A percentile compares a stretch with the other conserved stretches of the same genome.
Conservation (phyloP, 1,284 basidiomycete species). For the Cronartium ribicola region DNA sequence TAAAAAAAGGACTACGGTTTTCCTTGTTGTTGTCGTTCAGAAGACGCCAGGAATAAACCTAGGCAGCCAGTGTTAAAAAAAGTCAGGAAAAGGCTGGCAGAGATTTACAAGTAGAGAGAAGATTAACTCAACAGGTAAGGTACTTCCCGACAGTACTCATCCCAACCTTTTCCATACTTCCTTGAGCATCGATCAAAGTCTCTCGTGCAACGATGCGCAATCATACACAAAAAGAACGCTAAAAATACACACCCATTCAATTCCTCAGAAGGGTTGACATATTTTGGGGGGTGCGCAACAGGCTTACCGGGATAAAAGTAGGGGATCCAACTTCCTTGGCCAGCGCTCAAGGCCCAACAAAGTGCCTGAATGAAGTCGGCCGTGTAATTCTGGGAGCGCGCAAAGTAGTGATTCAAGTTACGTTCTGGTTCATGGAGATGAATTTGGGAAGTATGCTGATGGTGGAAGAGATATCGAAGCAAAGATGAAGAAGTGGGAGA, state of each 20-base stretch:
- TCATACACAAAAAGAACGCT: slow-evolving; percentile 47
- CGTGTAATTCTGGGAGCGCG: slow-evolving; percentile 66
- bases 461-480: background rate
- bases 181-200: slow-evolving; percentile 63
- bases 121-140: slow-evolving; percentile 47
- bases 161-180: slow-evolving; percentile 97
- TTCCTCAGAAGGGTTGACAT: background rate
- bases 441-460: background rate
- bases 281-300: slow-evolving; percentile 55
- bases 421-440: slow-evolving; percentile 14
- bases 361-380: slow-evolving; percentile 59
- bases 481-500: background rate
- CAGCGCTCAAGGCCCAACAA: slow-evolving; percentile 83
- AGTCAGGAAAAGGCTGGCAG: background rate
- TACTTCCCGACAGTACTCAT: slow-evolving; percentile 66
- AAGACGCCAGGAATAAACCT: background rate
- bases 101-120: background rate
- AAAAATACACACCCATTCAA: background rate
- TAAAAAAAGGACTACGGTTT: background rate
- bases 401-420: slow-evolving; percentile 9
- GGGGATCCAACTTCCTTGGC: slow-evolving; percentile 76
- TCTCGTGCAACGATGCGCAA: slow-evolving; percentile 48
- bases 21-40: background rate
- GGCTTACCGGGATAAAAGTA: slow-evolving; percentile 79
- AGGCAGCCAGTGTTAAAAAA: background rate